Conservation (phyloP, 805 yeast genomes). For the Sugiyamaella qingdaonensis region DNA sequence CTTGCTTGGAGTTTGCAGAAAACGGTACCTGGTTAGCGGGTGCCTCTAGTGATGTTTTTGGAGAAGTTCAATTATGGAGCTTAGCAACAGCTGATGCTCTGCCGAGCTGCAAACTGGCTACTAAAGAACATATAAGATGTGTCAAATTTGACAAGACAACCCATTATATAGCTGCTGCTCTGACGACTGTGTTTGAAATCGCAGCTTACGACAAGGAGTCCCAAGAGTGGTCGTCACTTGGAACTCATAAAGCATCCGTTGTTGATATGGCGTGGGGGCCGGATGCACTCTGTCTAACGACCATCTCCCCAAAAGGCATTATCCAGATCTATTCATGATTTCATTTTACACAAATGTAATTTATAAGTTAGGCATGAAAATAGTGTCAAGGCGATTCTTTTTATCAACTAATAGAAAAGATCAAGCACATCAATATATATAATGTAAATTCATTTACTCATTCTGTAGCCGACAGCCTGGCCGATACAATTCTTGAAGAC, state of each 20-base stretch:
- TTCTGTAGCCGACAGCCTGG: background rate
- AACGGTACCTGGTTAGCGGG: conserved; percentile 62
- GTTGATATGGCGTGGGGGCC: conserved; percentile 19
- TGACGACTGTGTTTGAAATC: conserved; percentile 25
- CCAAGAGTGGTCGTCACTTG: conserved; percentile 34
- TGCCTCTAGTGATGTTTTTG: conserved; percentile 25
- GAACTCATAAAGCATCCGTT: background rate
- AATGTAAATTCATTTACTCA: no score
- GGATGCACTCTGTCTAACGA: conserved; percentile 14
- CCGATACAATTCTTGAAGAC: conserved; percentile 20
- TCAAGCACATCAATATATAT: no score
- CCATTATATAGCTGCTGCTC: conserved; percentile 23
- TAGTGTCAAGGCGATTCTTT: background rate
- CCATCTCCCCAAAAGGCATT: conserved; percentile 20
- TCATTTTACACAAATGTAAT: background rate
- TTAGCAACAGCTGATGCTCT: conserved; percentile 26
- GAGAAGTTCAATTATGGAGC: conserved; percentile 43
- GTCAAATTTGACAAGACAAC: conserved; percentile 30
- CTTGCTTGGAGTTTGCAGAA: conserved; percentile 47
- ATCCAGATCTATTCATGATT: conserved; percentile 8
- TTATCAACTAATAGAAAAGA: no score
- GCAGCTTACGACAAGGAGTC: conserved; percentile 41
- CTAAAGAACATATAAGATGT: conserved; percentile 7
- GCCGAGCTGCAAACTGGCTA: background rate
- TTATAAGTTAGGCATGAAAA: no score